phyloP scores from a whole-genome alignment of 1,139 yeast species.

The Eremothecium gossypii region DNA sequence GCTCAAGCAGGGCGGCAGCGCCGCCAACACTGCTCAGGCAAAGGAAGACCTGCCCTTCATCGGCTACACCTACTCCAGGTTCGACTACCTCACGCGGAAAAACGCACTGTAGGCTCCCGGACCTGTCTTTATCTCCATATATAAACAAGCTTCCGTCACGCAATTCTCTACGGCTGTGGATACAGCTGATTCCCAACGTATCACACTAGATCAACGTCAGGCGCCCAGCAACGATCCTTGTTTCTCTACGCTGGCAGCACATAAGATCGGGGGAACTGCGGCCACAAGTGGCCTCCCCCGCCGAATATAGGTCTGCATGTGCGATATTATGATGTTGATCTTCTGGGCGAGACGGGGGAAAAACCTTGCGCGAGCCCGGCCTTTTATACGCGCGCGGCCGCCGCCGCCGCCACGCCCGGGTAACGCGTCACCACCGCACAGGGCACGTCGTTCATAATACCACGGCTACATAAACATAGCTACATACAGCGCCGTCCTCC shows the following conservation, averaged over 20 bases:
- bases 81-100: constrained; percentile 82
- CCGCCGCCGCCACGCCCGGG: too few species aligned
- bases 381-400: not conserved
- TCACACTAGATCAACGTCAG: constrained; percentile 33
- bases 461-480: too few species aligned
- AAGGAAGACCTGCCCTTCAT: constrained; percentile 92
- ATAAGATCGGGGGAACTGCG: too few species aligned
- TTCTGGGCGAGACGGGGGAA: not conserved
- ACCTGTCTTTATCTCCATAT: not conserved
- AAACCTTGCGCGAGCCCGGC: not conserved
- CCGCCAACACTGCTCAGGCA: constrained; percentile 32
- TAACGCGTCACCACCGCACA: not conserved
- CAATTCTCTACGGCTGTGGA: constrained; percentile 22
- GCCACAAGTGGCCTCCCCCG: not conserved
- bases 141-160: not conserved
- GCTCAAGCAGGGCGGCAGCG: constrained; percentile 31
- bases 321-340: not conserved
- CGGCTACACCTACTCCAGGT: constrained; percentile 91
- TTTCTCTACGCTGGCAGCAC: not conserved
- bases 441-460: too few species aligned
- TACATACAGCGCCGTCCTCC: too few species aligned
- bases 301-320: not conserved
- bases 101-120: constrained; percentile 52
- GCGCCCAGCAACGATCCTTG: constrained; percentile 38
- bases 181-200: constrained; percentile 37